Evolutionary conservation across 164 flowering plant genomes (phyloP).

Genomic region (Liquidambar formosana): DNA sequence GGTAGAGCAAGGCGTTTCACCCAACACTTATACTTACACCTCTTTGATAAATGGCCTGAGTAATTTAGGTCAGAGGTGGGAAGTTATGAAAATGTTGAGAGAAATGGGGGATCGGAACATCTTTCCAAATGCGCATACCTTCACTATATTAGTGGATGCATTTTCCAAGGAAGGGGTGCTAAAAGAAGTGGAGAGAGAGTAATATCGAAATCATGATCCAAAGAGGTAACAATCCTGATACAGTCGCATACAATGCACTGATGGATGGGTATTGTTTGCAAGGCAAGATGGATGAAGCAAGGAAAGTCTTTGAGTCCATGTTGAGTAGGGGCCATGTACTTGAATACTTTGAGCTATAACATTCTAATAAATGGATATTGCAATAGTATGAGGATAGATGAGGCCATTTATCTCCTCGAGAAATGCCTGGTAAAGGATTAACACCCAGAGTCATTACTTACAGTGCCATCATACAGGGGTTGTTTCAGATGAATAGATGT

Average conservation of each 20-base stretch:
- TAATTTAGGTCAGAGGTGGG: constrained; percentile 2
- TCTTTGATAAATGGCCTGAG: constrained; percentile 10
- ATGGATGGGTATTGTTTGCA: constrained; percentile 6
- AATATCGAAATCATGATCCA: neutral
- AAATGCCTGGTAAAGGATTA: neutral
- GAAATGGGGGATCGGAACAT: constrained; percentile 11
- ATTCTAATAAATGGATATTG: constrained; percentile 14
- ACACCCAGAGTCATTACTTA: neutral
- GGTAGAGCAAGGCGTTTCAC: constrained; percentile 4
- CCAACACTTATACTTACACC: constrained; percentile 10
- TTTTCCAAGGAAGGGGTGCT: constrained; percentile 10
- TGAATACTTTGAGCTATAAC: constrained; percentile 7
- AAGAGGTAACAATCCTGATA: constrained; percentile 1
- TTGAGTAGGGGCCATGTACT: neutral
- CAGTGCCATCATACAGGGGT: constrained; percentile 5
- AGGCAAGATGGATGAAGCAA: constrained; percentile 8
- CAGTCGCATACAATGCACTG: neutral
- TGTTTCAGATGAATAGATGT: constrained; percentile 2
- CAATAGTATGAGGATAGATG: neutral
- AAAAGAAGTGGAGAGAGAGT: neutral
- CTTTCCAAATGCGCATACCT: neutral
- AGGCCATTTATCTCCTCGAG: constrained; percentile 2
- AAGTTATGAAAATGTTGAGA: neutral
- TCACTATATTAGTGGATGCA: neutral
- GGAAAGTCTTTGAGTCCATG: constrained; percentile 7